Evolutionary conservation across 768 basidiomycete species (phyloP), one percentile per base, ranked within the genome.

Genomic region (Glaciozyma antarctica): DNA sequence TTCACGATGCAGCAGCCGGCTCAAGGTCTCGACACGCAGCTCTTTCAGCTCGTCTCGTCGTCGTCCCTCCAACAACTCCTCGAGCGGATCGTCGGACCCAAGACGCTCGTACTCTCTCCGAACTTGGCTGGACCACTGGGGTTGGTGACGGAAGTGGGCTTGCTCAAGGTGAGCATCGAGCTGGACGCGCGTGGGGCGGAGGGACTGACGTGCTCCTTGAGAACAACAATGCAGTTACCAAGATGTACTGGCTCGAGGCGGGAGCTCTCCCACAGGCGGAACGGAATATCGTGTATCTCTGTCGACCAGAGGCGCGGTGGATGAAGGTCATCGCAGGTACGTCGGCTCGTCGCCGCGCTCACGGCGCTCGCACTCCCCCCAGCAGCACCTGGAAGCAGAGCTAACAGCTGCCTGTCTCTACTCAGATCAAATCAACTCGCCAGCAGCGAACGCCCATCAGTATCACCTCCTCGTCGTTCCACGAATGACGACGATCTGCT

Each of bases 241-340:
- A 95, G 81, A 94, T 99, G 89, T 95, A 93, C 78, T 99, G 95
- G 94, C 84, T 99, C 28, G 95, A 98, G 77, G 77, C 86, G 16
- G 93, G 93, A 22, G 86, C 89, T 13, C 78, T 98, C 54, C 81
- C 84, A 17, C 87, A 89, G 4, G 82, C 84, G 5, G 92, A 93
- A 9, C 82, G 87, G 43, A 93, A 93, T 72, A 84, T 98, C 64
- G 84, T 99, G 24, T 99, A 97, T 77, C 82, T 99, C 13, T 94
- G 89, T 76, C 82, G 92, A 41, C 91, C 94, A 3, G 81, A 83
- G 72, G 88, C 95, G 66, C 86, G 83, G 66, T 84, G 85, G 75
- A 85, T 92, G 75, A 88, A 87, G 77, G 86, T 89, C 61, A 88
- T 98, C 60, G 91, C 94, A 69, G 89, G 95, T 93, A 75, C 72